Conservation (phyloP, 345 rosid genomes). For the Gossypium stocksii region DNA sequence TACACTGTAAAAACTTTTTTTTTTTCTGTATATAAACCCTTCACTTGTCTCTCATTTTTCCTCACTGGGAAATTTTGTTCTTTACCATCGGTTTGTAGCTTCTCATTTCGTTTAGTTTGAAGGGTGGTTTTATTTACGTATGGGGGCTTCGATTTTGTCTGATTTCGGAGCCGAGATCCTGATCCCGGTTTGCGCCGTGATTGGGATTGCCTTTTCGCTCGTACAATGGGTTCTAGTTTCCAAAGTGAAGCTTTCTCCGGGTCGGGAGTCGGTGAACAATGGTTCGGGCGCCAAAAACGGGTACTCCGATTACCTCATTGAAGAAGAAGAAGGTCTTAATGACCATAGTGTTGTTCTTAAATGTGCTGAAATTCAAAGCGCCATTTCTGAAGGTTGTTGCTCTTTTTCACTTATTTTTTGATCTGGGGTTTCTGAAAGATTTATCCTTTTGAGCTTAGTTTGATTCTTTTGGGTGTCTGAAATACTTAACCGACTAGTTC, state of each 20-base stretch:
- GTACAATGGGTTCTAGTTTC: constrained; percentile 80
- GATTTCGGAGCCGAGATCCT: constrained; percentile 76
- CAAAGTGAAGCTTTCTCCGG: constrained; percentile 50
- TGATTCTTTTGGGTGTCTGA: background rate
- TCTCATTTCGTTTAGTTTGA: background rate
- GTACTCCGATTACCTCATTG: constrained; percentile 62
- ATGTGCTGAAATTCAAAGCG: constrained; percentile 89
- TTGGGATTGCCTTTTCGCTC: constrained; percentile 43
- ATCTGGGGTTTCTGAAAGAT: background rate
- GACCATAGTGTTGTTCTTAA: constrained; percentile 73
- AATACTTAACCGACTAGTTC: background rate
- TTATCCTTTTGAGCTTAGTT: background rate
- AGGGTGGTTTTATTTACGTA: background rate
- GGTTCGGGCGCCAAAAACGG: constrained; percentile 46
- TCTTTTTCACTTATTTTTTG: background rate
- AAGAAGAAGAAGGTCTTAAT: constrained; percentile 87
- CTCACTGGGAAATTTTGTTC: background rate
- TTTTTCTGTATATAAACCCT: background rate
- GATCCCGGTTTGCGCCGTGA: constrained; percentile 44
- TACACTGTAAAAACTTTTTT: background rate
- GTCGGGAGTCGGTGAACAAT: constrained; percentile 5
- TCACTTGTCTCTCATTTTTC: background rate
- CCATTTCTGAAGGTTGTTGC: constrained; percentile 66
- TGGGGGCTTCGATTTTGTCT: constrained; percentile 52
- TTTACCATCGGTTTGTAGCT: background rate